A percentile compares a stretch with the other conserved stretches of the same genome.
Evolutionary conservation across 305 asterid species (phyloP).

Genomic region (Fraxinus latifolia): DNA sequence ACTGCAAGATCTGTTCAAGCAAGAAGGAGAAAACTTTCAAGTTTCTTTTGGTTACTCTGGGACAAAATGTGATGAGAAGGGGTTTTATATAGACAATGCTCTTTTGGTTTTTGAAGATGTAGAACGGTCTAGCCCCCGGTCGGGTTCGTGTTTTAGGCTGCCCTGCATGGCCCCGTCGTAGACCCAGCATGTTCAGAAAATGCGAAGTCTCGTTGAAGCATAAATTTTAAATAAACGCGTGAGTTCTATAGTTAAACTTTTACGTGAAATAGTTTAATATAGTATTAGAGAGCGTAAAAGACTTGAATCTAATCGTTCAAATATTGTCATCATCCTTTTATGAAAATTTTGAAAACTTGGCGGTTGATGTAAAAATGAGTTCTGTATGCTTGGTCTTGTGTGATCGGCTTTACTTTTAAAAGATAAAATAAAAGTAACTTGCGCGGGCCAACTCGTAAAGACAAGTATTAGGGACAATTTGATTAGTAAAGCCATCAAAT

Average conservation of each 20-base stretch:
- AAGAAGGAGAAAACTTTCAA: not conserved
- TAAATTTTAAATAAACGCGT: not conserved
- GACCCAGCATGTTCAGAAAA: not conserved
- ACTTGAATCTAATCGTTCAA: not conserved
- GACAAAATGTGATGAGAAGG: not conserved
- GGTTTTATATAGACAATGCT: not conserved
- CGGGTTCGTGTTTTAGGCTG: not conserved
- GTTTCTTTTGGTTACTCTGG: not conserved
- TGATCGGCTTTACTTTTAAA: not conserved
- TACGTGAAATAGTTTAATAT: not conserved
- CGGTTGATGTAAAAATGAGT: not conserved
- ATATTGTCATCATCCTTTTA: not conserved
- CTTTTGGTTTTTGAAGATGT: not conserved
- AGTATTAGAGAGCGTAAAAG: not conserved
- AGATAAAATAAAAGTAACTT: not conserved
- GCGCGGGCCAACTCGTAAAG: not conserved
- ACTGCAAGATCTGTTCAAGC: conserved; percentile 6
- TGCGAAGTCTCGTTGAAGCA: not conserved
- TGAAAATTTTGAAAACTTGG: not conserved
- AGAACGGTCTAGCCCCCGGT: not conserved
- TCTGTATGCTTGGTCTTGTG: not conserved
- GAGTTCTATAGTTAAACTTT: not conserved
- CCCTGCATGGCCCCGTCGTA: not conserved
- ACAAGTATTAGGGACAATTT: conserved; percentile 1
- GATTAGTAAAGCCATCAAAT: not conserved